Base-by-base conservation (phyloP, 208 protist genomes). In the Trypanosoma avium region DNA sequence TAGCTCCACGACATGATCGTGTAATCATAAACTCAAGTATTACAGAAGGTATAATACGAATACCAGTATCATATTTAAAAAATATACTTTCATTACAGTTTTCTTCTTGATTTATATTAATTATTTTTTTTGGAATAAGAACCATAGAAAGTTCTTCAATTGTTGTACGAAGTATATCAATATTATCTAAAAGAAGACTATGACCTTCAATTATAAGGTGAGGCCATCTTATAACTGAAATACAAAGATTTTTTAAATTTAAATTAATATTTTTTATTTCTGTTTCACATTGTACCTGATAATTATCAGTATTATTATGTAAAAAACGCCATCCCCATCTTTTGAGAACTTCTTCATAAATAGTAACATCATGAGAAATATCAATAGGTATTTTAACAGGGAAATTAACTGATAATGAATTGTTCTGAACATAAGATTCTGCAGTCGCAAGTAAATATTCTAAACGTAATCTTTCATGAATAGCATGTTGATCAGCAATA, bases 281-380 rank as follows among this genome's bases (percentile, higher is more conserved):
- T 53, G 4, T 30, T 27, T 24, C n/a, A 13, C 32, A 43, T 22
- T 50, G n/a, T 6, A 5, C 22, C 7, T 35, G 29, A 32, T 1
- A 3, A 2, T 38, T 36, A 17, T 33, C 19, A 12, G 21, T 21
- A 45, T 24, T 27, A 15, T 33, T 33, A 50, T 68, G 67, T 17
- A 26, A 24, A 50, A 92, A 92, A 3, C 80, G 77, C 84, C 87
- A 93, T 5, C 87, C 87, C 84, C 87, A 93, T 1, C 59, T 66
- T 57, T 40, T 52, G 59, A 93, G 75, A 21, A 74, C 46, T 2
- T 21, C 27, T 36, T 82, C 73, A 36, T 84, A 65, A 22, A 50
- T 27, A 15, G 67, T 62, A 0, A 93, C 83, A 40, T 72, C 66
- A 4, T 36, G 32, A 26, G 57, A 29, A 68, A 84, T 70, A 26